A percentile compares a stretch with the other conserved stretches of the same genome.
Conservation (phyloP, 2,329 filamentous ascomycete species). For the Trichoderma gracile region DNA sequence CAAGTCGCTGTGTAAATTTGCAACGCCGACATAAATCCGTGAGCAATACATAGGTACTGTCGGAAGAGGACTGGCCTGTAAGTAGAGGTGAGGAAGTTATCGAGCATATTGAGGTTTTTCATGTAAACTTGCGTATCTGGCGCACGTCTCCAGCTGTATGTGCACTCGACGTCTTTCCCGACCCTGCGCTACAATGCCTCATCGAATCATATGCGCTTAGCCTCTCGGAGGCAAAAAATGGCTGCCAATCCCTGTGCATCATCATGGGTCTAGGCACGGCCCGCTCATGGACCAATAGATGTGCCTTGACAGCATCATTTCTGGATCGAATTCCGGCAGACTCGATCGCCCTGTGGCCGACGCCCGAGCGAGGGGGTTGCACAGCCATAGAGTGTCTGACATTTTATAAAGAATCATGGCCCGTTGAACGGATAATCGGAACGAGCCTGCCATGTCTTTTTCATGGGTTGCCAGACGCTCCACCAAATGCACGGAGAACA, state of each 20-base stretch:
- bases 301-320: background rate
- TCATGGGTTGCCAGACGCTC: constrained; percentile 1
- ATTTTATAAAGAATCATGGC: constrained; percentile 13
- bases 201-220: background rate
- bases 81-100: background rate
- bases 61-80: background rate
- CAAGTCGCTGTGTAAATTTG: background rate
- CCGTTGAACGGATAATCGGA: constrained; percentile 24
- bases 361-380: background rate
- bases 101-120: background rate
- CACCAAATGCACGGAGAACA: constrained; percentile 1
- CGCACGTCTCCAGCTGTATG: background rate
- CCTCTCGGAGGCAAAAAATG: constrained; percentile 23
- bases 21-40: constrained; percentile 14
- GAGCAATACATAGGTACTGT: too few relatives aligned
- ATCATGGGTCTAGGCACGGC: constrained; percentile 13
- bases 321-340: background rate
- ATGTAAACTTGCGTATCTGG: background rate
- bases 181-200: background rate
- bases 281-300: constrained; percentile 15
- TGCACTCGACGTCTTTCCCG: background rate
- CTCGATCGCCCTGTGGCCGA: background rate
- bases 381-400: constrained; percentile 1
- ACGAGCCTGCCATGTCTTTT: constrained; percentile 9
- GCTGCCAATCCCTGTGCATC: constrained; percentile 12